phyloP scores from a whole-genome alignment of 2,329 filamentous ascomycete genomes.

The Colletotrichum sansevieriae region DNA sequence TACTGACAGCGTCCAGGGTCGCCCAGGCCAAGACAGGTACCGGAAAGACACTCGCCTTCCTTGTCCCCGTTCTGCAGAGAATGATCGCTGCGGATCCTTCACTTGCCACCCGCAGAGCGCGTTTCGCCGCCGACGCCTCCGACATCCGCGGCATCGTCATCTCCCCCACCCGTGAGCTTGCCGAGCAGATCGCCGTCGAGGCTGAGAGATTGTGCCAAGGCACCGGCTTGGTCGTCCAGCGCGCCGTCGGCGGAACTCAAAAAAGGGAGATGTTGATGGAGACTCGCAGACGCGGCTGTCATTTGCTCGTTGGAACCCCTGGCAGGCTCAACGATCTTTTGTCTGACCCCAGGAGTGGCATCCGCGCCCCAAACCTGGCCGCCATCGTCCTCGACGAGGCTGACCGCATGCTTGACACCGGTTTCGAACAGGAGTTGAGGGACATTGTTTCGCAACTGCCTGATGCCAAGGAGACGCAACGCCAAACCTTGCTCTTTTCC shows the following conservation, averaged over 20 bases:
- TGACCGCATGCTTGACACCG: constrained; percentile 98
- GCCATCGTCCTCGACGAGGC: constrained; percentile 97
- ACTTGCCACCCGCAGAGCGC: constrained; percentile 63
- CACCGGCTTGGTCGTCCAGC: constrained; percentile 77
- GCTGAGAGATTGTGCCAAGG: constrained; percentile 74
- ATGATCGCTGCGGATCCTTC: constrained; percentile 75
- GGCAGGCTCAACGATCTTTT: constrained; percentile 89
- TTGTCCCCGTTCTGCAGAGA: constrained; percentile 86
- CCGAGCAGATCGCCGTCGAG: constrained; percentile 84
- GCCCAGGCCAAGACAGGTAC: constrained; percentile 98
- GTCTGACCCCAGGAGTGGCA: constrained; percentile 70
- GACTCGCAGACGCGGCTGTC: constrained; percentile 82
- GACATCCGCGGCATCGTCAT: constrained; percentile 80
- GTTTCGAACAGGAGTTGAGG: constrained; percentile 76
- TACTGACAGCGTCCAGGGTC: constrained; percentile 65
- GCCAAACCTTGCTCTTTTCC: constrained; percentile 95
- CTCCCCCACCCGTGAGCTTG: constrained; percentile 85
- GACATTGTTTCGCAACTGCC: constrained; percentile 75
- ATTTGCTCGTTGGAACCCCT: constrained; percentile 91
- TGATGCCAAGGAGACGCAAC: constrained; percentile 69
- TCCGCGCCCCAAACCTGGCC: constrained; percentile 84
- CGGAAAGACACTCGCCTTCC: constrained; percentile 94
- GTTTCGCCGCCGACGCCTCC: constrained; percentile 56
- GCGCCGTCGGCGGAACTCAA: constrained; percentile 91
- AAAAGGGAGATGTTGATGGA: constrained; percentile 76